Base-by-base conservation (phyloP, 495 filamentous ascomycete species). In the Aspergillus funiculosus region DNA sequence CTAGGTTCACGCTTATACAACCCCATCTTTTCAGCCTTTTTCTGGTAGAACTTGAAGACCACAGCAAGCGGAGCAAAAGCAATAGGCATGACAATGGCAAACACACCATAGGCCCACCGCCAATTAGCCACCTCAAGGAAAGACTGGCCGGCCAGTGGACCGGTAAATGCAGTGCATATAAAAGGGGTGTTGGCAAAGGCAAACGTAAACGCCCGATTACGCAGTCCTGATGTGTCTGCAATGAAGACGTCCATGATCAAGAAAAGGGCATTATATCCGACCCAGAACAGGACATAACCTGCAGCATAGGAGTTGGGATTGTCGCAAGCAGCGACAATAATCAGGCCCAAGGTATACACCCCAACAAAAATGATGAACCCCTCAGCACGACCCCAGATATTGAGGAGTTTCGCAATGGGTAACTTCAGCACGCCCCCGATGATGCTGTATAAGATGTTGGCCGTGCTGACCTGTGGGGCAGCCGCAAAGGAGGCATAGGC, bases 391-490 rank as follows among this genome's bases (percentile, higher is more conserved):
- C 83, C 83, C 70, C 75, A 85, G 39, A 84, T 59, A 53, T 85
- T 82, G 41, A 86, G 68, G 25, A 81, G 66, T 64, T 86, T 85
- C 45, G 78, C 83, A 22, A 86, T 68, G 5, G 82, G 73, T 28
- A 86, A 61, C 51, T 84, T 84, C 22, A 77, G 58, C 37, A 86
- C 69, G 55, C 82, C 84, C 44, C 76, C 81, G 44, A 86, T 75
- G 50, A 87, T 61, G 34, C 41, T 64, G 34, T 59, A 53, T 28
- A 69, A 39, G 29, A 73, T 67, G 26, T 57, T 57, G 35, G 66
- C 63, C 0, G 63, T 68, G 4, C 56, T 58, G 22, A 67, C 59
- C 17, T 63, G 59, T 3, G 69, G 60, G 2, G 66, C 66, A 13
- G 35, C 27, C 14, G 39, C 1, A 30, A 71, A 71, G 9, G 50